A percentile compares a stretch with the other conserved stretches of the same genome.
phyloP scores from a whole-genome alignment of 305 asterid genomes.

The Solanum hybrid region DNA sequence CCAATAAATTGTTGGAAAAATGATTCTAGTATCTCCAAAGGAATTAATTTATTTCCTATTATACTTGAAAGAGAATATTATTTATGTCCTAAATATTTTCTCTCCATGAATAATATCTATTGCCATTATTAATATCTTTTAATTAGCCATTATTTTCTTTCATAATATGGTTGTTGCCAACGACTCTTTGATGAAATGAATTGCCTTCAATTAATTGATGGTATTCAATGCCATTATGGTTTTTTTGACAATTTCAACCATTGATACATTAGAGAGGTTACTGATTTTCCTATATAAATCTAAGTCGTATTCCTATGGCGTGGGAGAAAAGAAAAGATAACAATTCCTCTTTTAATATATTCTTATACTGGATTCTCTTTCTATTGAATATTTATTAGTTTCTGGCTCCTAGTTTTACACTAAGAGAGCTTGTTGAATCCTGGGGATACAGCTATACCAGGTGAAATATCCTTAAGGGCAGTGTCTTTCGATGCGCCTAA shows the following conservation, averaged over 20 bases:
- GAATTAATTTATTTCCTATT: neutral
- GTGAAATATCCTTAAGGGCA: neutral
- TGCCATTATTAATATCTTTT: neutral
- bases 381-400: no score
- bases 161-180: neutral
- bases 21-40: neutral
- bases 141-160: neutral
- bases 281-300: neutral
- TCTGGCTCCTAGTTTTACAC: no score
- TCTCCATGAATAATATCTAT: no score
- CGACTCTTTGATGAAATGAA: neutral
- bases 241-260: neutral
- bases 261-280: neutral
- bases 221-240: neutral
- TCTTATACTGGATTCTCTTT: neutral
- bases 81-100: neutral
- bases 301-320: neutral
- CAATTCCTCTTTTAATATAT: neutral
- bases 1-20: neutral
- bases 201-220: neutral
- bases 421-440: no score
- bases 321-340: neutral
- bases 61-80: no score
- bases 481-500: neutral
- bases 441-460: no score